A percentile compares a stretch with the other conserved stretches of the same genome.
phyloP scores from a whole-genome alignment of 1,284 basidiomycete genomes.

The Sanguinoderma infundibulare region DNA sequence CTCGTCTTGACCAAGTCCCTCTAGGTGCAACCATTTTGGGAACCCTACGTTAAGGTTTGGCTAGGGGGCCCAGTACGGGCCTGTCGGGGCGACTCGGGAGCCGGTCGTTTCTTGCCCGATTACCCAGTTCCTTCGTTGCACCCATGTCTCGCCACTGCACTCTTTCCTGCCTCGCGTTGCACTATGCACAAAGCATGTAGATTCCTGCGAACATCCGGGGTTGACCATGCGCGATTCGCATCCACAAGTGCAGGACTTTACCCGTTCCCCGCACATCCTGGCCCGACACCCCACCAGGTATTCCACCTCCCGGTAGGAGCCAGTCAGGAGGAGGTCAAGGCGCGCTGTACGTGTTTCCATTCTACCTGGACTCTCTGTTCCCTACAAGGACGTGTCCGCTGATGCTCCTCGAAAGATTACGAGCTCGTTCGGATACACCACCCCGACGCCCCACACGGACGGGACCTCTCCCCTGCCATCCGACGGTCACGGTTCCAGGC shows the following conservation, averaged over 20 bases:
- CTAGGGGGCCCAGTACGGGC: too few species aligned
- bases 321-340: constrained; percentile 49
- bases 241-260: constrained; percentile 29
- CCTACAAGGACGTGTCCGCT: background rate
- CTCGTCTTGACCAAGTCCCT: too few species aligned
- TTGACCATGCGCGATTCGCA: constrained; percentile 20
- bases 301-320: constrained; percentile 53
- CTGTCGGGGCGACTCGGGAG: too few species aligned
- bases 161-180: too few species aligned
- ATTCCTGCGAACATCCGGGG: background rate
- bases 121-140: too few species aligned
- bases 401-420: constrained; percentile 43
- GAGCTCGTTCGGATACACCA: constrained; percentile 59
- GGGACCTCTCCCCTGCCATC: constrained; percentile 37
- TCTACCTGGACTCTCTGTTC: background rate
- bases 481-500: constrained; percentile 53
- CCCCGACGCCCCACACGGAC: constrained; percentile 46
- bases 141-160: too few species aligned
- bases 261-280: constrained; percentile 45
- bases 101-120: too few species aligned
- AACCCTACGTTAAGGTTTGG: too few species aligned
- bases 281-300: constrained; percentile 55
- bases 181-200: background rate
- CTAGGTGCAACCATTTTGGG: too few species aligned
- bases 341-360: constrained; percentile 47